Evolutionary conservation across 1,284 basidiomycete species (phyloP).

Genomic region (Tilletia caries): DNA sequence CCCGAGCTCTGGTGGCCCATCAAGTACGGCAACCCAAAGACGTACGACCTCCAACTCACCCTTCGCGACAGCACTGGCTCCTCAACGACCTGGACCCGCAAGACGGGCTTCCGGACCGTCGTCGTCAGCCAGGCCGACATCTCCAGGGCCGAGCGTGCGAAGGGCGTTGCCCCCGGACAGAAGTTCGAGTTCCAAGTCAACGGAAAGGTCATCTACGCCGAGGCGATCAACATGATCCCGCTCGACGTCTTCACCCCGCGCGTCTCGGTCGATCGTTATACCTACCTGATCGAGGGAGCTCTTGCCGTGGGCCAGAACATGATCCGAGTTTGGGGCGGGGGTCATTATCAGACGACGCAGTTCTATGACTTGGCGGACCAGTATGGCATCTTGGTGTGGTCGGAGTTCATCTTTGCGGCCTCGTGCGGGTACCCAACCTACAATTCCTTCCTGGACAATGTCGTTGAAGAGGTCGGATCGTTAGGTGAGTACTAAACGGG

Average conservation of each 20-base stretch:
- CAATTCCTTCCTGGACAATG: conserved; percentile 59
- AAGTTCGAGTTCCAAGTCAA: conserved; percentile 40
- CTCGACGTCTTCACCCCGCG: conserved; percentile 31
- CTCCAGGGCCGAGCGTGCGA: conserved; percentile 17
- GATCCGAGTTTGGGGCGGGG: conserved; percentile 43
- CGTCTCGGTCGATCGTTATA: neutral
- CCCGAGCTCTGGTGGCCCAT: conserved; percentile 42
- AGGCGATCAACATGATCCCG: conserved; percentile 36
- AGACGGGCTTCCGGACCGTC: conserved; percentile 38
- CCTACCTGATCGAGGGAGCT: conserved; percentile 15
- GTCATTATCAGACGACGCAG: conserved; percentile 43
- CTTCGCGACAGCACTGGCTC: conserved; percentile 8
- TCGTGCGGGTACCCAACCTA: conserved; percentile 58
- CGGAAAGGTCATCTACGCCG: conserved; percentile 27
- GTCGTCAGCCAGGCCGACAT: conserved; percentile 31
- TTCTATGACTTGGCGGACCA: conserved; percentile 66
- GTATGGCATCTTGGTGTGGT: conserved; percentile 66
- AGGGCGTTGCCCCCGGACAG: conserved; percentile 27
- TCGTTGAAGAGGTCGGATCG: conserved; percentile 60
- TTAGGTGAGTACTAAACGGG: conserved; percentile 60
- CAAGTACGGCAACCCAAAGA: conserved; percentile 27
- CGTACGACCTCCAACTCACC: conserved; percentile 28
- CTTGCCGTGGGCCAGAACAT: conserved; percentile 32
- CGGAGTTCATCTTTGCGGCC: conserved; percentile 66
- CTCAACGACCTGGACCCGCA: conserved; percentile 16